A percentile compares a stretch with the other conserved stretches of the same genome.
Conservation (phyloP, 208 protist species). For the Borovskyia barvae region DNA sequence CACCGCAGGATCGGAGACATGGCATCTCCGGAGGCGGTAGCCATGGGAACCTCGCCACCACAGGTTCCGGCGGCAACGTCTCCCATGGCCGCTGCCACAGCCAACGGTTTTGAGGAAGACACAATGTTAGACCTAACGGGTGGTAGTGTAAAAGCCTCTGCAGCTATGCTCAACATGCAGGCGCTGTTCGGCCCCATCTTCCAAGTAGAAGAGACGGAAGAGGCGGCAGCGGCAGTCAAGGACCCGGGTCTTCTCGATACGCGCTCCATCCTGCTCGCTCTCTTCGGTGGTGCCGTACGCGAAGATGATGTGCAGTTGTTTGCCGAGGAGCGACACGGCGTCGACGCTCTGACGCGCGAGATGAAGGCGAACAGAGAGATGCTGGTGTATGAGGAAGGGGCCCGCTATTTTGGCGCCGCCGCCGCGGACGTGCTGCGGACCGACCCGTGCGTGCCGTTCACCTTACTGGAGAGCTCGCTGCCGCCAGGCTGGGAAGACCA, state of each 20-base stretch:
- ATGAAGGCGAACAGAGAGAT: slow-evolving; percentile 36
- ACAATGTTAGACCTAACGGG: background rate
- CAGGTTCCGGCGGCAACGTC: background rate
- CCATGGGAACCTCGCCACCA: background rate
- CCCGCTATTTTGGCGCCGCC: slow-evolving; percentile 56
- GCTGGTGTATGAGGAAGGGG: slow-evolving; percentile 33
- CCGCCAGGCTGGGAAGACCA: slow-evolving; percentile 11
- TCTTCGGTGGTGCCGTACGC: slow-evolving; percentile 50
- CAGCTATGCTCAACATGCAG: slow-evolving; percentile 26
- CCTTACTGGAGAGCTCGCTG: slow-evolving; percentile 40
- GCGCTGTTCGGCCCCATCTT: slow-evolving; percentile 71
- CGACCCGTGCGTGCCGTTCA: slow-evolving; percentile 41
- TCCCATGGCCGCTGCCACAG: background rate
- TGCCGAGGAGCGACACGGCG: slow-evolving; percentile 11
- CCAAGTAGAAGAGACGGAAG: slow-evolving; percentile 22
- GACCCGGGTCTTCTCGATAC: slow-evolving; percentile 69
- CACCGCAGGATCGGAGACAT: no score
- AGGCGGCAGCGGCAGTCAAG: slow-evolving; percentile 6
- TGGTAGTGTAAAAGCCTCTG: background rate
- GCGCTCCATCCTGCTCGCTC: slow-evolving; percentile 39
- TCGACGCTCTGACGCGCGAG: slow-evolving; percentile 16
- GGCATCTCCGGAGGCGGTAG: background rate
- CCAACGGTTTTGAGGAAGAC: slow-evolving; percentile 20
- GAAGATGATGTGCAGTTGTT: slow-evolving; percentile 52
- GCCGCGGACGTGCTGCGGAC: slow-evolving; percentile 35